A percentile compares a stretch with the other conserved stretches of the same genome.
These are phyloP conservation scores for Blastomyces silverae DNA, from an alignment of 2,329 filamentous ascomycete species.

Conservation along the genomic window DNA sequence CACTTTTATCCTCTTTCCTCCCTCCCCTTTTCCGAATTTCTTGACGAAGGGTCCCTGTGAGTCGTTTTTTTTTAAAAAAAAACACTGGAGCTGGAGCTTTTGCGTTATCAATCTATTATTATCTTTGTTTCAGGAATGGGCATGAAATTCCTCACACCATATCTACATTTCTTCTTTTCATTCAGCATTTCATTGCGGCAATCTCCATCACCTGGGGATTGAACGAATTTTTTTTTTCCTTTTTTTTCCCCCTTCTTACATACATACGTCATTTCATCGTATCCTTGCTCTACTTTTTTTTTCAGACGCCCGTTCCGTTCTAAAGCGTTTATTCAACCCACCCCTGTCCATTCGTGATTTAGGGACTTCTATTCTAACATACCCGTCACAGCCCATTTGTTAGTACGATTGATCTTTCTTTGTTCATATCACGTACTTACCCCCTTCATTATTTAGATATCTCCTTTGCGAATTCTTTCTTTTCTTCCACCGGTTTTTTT, in stretches of 20 bases:
- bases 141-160: too few species aligned
- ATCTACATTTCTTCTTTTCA: too few species aligned
- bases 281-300: not conserved
- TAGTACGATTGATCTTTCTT: not conserved
- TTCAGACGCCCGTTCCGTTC: not conserved
- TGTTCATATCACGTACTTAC: not conserved
- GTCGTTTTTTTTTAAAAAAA: too few species aligned
- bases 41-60: too few species aligned
- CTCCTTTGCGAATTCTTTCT: not conserved
- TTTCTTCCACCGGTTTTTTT: not conserved
- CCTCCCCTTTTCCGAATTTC: not conserved
- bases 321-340: not conserved
- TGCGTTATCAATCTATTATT: too few species aligned
- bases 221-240: not conserved
- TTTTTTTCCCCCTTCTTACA: not conserved
- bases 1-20: constrained; percentile 7
- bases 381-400: not conserved
- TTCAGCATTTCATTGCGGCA: too few species aligned
- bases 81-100: too few species aligned
- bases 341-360: not conserved
- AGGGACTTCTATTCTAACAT: not conserved
- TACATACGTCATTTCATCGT: not conserved
- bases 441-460: not conserved
- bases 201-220: not conserved
- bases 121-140: too few species aligned